Conservation (phyloP, 2,329 filamentous ascomycete species). For the Magnaporthiopsis poae region DNA sequence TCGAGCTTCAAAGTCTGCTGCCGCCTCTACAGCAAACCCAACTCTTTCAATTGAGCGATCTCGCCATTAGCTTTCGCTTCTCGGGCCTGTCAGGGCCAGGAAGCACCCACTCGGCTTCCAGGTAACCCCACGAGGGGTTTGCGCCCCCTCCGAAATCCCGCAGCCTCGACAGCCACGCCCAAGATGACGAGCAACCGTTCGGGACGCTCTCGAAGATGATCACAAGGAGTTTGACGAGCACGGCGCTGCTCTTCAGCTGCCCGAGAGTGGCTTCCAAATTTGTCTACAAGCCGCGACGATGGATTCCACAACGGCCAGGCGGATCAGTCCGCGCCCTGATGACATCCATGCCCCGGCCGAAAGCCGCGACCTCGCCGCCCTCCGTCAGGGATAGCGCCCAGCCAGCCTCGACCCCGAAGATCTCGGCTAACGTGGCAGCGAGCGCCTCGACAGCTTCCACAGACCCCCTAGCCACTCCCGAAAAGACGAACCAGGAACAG, state of each 20-base stretch:
- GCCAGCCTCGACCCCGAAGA: no score
- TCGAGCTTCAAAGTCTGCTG: not conserved
- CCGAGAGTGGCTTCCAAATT: not conserved
- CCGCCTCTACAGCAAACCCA: not conserved
- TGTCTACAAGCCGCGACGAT: not conserved
- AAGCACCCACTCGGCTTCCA: no score
- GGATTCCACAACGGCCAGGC: not conserved
- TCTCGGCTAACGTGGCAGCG: no score
- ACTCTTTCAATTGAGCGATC: not conserved
- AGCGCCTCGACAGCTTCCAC: not conserved
- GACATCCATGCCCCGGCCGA: not conserved
- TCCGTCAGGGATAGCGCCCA: no score
- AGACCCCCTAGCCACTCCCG: constrained; percentile 54
- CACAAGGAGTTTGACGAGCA: not conserved
- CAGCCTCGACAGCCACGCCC: not conserved
- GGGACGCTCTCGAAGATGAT: not conserved
- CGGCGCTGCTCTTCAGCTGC: not conserved
- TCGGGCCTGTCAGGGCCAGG: not conserved
- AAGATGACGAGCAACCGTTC: not conserved
- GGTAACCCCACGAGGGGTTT: not conserved
- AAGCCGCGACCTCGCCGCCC: no score
- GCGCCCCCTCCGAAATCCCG: not conserved
- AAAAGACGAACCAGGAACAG: constrained; percentile 72
- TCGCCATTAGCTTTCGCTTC: no score
- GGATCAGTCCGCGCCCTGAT: not conserved